A percentile compares a stretch with the other conserved stretches of the same genome.
phyloP scores from a whole-genome alignment of 2,329 filamentous ascomycete genomes.

The Capronia americana region DNA sequence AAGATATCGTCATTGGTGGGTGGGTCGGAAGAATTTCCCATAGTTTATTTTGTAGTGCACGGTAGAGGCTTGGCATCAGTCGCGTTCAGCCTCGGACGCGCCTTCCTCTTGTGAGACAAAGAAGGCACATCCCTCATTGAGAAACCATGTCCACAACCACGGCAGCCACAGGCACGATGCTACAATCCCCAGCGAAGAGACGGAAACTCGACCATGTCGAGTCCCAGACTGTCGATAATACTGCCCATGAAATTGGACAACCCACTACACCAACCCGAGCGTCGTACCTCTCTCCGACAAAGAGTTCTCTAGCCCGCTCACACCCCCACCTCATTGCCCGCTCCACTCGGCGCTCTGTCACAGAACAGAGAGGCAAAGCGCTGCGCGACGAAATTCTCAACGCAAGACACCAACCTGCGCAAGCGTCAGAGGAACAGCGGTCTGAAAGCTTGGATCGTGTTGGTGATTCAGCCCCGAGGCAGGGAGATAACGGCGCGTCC shows the following conservation, averaged over 20 bases:
- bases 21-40: slow-evolving; percentile 3
- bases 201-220: slow-evolving; percentile 20
- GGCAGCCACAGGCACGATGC: slow-evolving; percentile 22
- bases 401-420: neutral
- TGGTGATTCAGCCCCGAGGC: neutral
- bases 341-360: slow-evolving; percentile 17
- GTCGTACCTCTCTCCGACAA: slow-evolving; percentile 41
- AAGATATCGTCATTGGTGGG: slow-evolving; percentile 2
- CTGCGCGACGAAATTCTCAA: slow-evolving; percentile 33
- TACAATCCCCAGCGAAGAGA: slow-evolving; percentile 33
- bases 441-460: neutral
- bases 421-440: neutral
- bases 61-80: neutral
- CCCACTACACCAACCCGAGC: slow-evolving; percentile 36
- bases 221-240: neutral
- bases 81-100: slow-evolving; percentile 13
- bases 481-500: slow-evolving; percentile 3
- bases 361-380: slow-evolving; percentile 24
- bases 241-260: slow-evolving; percentile 6
- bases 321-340: slow-evolving; percentile 38
- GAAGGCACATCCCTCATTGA: neutral
- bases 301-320: slow-evolving; percentile 40
- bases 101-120: neutral
- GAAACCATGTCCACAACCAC: slow-evolving; percentile 6
- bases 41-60: neutral